Conservation (phyloP, 1,284 basidiomycete genomes). For the Coriolopsis trogii region DNA sequence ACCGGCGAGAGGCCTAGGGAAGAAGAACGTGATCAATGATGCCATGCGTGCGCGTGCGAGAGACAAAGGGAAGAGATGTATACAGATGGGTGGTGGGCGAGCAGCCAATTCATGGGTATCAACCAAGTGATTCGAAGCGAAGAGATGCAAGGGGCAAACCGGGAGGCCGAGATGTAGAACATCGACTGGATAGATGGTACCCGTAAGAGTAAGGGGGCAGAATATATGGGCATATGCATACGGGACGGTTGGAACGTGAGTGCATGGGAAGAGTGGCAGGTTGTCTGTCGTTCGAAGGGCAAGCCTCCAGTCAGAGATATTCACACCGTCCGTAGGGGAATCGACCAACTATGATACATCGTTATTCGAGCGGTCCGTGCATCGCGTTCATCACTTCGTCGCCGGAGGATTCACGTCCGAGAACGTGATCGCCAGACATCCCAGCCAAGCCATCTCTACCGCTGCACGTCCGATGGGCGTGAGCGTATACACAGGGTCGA, state of each 20-base stretch:
- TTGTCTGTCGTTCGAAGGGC: conserved; percentile 6
- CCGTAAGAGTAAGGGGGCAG: too few species aligned
- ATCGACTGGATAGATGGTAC: too few species aligned
- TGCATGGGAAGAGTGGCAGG: conserved; percentile 10
- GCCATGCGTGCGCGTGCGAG: conserved; percentile 10
- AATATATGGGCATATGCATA: conserved; percentile 7
- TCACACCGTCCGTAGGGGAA: conserved; percentile 5
- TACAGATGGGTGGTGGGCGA: conserved; percentile 20
- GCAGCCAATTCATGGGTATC: conserved; percentile 18
- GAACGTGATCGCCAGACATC: conserved; percentile 74
- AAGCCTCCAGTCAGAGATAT: conserved; percentile 5
- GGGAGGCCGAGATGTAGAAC: not conserved
- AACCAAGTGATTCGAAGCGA: not conserved
- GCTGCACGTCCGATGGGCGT: conserved; percentile 77
- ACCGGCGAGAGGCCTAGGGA: too few species aligned
- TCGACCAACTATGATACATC: conserved; percentile 24
- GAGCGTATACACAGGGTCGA: conserved; percentile 45
- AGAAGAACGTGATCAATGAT: not conserved
- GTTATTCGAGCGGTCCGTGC: conserved; percentile 2
- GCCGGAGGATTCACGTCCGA: conserved; percentile 33
- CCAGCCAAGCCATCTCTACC: conserved; percentile 82
- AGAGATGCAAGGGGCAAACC: not conserved
- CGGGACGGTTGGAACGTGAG: conserved; percentile 5
- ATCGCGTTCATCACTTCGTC: conserved; percentile 9
- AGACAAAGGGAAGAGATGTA: conserved; percentile 12